Base-by-base conservation (phyloP, 164 flowering plant species). In the Stephania japonica region DNA sequence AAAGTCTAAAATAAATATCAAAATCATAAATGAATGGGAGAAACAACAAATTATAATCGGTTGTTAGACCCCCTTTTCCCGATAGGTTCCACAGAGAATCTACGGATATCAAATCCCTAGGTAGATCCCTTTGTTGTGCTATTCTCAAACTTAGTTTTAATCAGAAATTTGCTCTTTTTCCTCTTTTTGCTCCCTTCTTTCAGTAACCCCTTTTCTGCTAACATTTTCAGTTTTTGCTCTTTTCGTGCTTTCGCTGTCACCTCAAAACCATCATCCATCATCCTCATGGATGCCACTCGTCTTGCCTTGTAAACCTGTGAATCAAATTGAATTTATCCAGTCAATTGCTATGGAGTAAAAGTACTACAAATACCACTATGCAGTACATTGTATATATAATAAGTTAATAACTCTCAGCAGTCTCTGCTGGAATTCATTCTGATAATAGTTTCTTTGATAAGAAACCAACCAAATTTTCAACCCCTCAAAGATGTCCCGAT, bases 221-320 rank as follows among this genome's bases (percentile, higher is more conserved):
- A 77, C 6, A 81, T 80, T 66, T 85, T 91, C 65, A 78, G 50
- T 70, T 90, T 95, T 76, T 89, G 99, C 24, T 81, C 84, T 83
- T 86, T 91, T 23, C 97, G 82, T 47, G 75, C 87, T 67, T 89
- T 85, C 67, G 72, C 94, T 78, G 78, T 83, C 65, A 93, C 97
- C 43, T 95, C 97, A 76, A 87, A 93, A 0, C 98, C 98, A 74
- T 89, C 97, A 74, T 95, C 97, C 81, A 82, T 71, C 94, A 93
- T 89, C 81, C 86, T 95, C 97, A 91, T 90, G 41, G 70, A 75
- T 10, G 97, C 91, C 64, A 91, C 89, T 16, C 91, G 85, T 75
- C 73, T 89, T 6, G 97, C 99, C 74, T 91, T 88, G 81, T 73
- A 90, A 43, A 93, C 92, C 99, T 92, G 84, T 69, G 75, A 56